Base-by-base conservation (phyloP, 1,139 yeast species). In the Scheffersomyces titani region DNA sequence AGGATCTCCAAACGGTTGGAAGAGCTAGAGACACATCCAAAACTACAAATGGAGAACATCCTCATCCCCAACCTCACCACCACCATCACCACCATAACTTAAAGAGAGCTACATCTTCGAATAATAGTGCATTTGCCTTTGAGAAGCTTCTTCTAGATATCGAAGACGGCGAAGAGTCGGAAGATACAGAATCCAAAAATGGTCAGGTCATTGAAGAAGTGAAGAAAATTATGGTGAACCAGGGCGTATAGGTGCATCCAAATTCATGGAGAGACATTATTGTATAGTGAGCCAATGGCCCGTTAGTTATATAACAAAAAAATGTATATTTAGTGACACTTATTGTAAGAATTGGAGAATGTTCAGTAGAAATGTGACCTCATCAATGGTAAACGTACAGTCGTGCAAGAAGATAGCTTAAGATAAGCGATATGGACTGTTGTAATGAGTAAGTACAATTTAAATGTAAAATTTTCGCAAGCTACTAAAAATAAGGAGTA, bases 1-100 rank as follows among this genome's bases (percentile, higher is more conserved):
- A 75, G 50, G 84, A 81, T 54, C 68, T 81, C 51, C 81, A 78
- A 53, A 61, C 59, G 22, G 74, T 66, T 13, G 74, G 76, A 3
- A 56, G 76, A 20, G 60, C 70, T 1, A 59, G 75, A 53, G 73
- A 67, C 51, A 58, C 67, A 16, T 56, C 61, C 21, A 61, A 61
- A 52, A 60, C 63, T 9, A 59, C 58, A 46, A 55, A 55, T 19
- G 51, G 47, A 13, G 53, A 52, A 18, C 61, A 58, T 49, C 53
- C 52, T 2, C 57, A 54, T 44, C 54, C 50, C 9, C 57, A 53
- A 18, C 54, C 56, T 5, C 56, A 52, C 44, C 55, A 48, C 47
- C 20, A 52, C 48, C 45, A 49, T 18, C 51, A 46, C n/a, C 49
- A 19, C n/a, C 40, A 30, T 30, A 46, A 46, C 49, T 20, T 46